phyloP scores from a whole-genome alignment of 164 flowering plant genomes.

The Aristolochia californica region DNA sequence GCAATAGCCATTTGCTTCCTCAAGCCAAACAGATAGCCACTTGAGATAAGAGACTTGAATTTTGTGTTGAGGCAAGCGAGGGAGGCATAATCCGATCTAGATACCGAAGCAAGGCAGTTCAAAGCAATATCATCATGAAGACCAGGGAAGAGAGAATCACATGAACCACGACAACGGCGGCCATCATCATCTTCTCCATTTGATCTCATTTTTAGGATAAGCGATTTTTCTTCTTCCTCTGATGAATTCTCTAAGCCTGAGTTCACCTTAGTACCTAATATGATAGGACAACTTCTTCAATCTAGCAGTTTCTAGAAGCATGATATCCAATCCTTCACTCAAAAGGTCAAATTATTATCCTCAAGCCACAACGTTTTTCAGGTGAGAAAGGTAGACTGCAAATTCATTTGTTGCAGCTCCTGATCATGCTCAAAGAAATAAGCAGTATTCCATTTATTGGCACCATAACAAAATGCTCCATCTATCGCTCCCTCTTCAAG shows the following conservation, averaged over 20 bases:
- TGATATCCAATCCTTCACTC: background rate
- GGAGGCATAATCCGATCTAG: conserved; percentile 23
- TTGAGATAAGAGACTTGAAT: conserved; percentile 13
- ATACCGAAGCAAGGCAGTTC: conserved; percentile 18
- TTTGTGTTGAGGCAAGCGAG: conserved; percentile 25
- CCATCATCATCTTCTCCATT: conserved; percentile 3
- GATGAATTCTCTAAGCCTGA: background rate
- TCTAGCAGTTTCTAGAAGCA: conserved; percentile 5
- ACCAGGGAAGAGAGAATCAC: conserved; percentile 25
- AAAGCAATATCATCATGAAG: conserved; percentile 25
- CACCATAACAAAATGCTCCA: conserved; percentile 1
- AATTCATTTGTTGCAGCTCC: conserved; percentile 5
- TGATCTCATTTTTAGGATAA: background rate
- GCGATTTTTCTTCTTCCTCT: background rate
- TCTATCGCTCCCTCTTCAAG: no score
- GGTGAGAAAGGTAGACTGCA: no score
- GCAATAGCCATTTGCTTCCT: conserved; percentile 15
- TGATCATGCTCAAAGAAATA: conserved; percentile 3
- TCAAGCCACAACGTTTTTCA: no score
- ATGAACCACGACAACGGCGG: conserved; percentile 1
- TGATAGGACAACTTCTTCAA: conserved; percentile 4
- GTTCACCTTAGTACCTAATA: background rate
- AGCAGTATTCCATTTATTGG: conserved; percentile 1
- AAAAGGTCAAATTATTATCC: background rate
- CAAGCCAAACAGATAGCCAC: conserved; percentile 15